Evolutionary conservation across 805 yeast genomes (phyloP).

Genomic region (Candida parachauliodes): DNA sequence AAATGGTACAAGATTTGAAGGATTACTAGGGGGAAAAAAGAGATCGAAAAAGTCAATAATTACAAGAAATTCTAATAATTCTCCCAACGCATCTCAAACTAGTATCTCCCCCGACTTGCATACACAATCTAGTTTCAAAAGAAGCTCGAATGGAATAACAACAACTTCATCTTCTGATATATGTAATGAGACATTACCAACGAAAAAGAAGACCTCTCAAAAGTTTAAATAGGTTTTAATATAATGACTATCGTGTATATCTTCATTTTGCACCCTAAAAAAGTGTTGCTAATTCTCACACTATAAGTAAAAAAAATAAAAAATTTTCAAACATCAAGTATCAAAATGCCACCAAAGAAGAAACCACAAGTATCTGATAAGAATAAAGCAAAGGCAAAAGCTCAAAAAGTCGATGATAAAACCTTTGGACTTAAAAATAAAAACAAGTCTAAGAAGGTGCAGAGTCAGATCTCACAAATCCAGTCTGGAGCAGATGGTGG

Average conservation of each 20-base stretch:
- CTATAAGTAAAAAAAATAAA: no score
- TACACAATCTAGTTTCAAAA: no score
- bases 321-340: not conserved
- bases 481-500: constrained; percentile 44
- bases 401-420: constrained; percentile 71
- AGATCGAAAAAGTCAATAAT: constrained; percentile 17
- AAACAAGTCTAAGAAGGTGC: constrained; percentile 90
- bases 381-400: constrained; percentile 63
- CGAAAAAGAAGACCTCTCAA: no score
- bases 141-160: no score
- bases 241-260: no score
- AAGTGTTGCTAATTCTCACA: no score
- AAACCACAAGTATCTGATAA: constrained; percentile 49
- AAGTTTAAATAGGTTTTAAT: no score
- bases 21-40: constrained; percentile 23
- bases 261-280: no score
- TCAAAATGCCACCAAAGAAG: constrained; percentile 75
- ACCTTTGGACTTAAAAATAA: constrained; percentile 96
- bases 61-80: constrained; percentile 6
- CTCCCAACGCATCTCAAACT: constrained; percentile 4
- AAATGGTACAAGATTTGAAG: constrained; percentile 22
- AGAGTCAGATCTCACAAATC: constrained; percentile 50
- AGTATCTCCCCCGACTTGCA: no score
- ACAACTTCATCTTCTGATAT: no score
- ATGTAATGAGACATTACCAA: no score